Base-by-base conservation (phyloP, 371 early-diverging fungal genomes). In the Paraphysoderma sedebokerense region DNA sequence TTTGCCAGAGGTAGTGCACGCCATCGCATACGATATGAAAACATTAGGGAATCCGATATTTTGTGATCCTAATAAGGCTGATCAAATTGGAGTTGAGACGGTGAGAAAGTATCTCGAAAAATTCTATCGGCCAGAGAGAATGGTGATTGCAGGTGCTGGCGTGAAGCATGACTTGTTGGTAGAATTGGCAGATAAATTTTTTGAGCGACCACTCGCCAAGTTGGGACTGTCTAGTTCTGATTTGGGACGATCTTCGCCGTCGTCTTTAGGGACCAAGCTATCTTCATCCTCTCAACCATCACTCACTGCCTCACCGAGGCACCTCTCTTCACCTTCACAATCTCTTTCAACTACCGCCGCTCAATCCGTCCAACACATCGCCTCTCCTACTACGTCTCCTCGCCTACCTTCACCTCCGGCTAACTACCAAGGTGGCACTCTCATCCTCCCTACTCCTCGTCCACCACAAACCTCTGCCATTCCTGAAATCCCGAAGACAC, bases 91-190 rank as follows among this genome's bases (percentile, higher is more conserved):
- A 1, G 70, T 81, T 0, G 76, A 74, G 2, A 52, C 67, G 11
- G 70, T 96, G 37, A 66, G 68, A 30, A 55, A 66, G 8, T 93
- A 77, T 58, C 77, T 77, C 54, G 56, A 70, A 23, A 71, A 66
- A 4, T 88, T 87, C 90, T 88, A 78, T 58, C 65, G 75, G 13
- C 92, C 97, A 0, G 86, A 90, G 48, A 74, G 88, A 30, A 84
- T 93, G 51, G 91, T 91, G 0, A 70, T 96, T 32, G 85, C 88
- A 0, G 89, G 82, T 1, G 78, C 85, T 27, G 97, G 97, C 19
- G 73, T 84, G 35, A 75, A 76, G 17, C 97, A 96, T 51, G 81
- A 81, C 12, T 58, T 75, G 47, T 72, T 91, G 0, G 81, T 87
- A 1, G 73, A 76, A n/a, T 59, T 82, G 23, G 79, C 81, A 2